Percentiles rank a stretch among this genome's conserved stretches.
These are phyloP conservation scores for Phytophthora multivora DNA, from an alignment of 352 stramenopile genomes.

Conservation along the genomic window DNA sequence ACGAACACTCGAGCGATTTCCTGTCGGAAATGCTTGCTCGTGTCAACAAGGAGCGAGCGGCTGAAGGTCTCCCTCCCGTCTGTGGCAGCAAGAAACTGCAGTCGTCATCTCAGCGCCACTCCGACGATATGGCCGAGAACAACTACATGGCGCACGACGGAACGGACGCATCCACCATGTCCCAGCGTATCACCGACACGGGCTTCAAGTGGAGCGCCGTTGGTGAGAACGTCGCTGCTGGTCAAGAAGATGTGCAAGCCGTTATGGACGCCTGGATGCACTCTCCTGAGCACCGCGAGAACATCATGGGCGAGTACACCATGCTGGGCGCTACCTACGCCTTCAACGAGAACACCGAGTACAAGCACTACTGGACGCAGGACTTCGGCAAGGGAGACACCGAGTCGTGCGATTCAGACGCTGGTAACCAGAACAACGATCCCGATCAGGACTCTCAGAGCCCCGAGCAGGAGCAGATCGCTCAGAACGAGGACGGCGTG, in stretches of 20 bases:
- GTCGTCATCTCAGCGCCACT: constrained; percentile 25
- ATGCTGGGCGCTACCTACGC: constrained; percentile 40
- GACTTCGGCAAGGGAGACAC: constrained; percentile 40
- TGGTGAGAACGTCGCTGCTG: constrained; percentile 42
- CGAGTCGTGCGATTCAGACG: constrained; percentile 32
- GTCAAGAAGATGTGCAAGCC: constrained; percentile 31
- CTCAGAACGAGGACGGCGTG: constrained; percentile 12
- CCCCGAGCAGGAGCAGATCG: constrained; percentile 1
- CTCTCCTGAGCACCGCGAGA: constrained; percentile 33
- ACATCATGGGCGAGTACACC: constrained; percentile 37
- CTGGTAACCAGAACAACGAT: constrained; percentile 5
- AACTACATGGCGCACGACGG: constrained; percentile 55
- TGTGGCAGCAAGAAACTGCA: constrained; percentile 45
- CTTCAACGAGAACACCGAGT: constrained; percentile 21
- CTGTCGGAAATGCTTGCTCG: constrained; percentile 37
- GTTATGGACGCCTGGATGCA: constrained; percentile 50
- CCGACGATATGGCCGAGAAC: constrained; percentile 43
- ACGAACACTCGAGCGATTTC: constrained; percentile 21
- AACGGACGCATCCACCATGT: constrained; percentile 42
- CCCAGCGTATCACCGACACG: constrained; percentile 36
- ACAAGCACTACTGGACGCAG: constrained; percentile 57
- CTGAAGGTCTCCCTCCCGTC: constrained; percentile 27
- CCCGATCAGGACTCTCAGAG: neutral
- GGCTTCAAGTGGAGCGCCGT: constrained; percentile 47
- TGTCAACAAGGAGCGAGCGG: constrained; percentile 48